Base-by-base conservation (phyloP, 1,284 basidiomycete genomes). In the Irpex lacteus region DNA sequence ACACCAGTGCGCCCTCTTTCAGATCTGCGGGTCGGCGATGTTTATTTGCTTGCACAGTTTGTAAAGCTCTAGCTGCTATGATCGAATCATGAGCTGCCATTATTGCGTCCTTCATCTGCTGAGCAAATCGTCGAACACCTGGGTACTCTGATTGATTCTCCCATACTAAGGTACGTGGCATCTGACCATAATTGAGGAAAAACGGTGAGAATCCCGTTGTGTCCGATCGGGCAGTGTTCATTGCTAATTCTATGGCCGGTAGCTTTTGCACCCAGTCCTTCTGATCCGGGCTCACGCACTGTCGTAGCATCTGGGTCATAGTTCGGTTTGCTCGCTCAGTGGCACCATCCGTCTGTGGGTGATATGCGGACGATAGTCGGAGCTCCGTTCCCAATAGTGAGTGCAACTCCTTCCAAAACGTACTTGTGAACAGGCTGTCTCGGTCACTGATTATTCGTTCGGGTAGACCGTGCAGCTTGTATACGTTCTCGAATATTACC, bases 311-410 rank as follows among this genome's bases (percentile, higher is more conserved):
- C 53, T 80, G 77, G 1, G 70, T 75, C 0, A 81, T 65, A 0
- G 76, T 80, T 1, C 73, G 64, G 61, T 81, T 82, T 0, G 77
- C 77, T 0, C 74, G 70, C 66, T 82, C 79, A 0, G 78, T 80
- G 0, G 73, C 66, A 0, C 80, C 79, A 63, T 82, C 80, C 0
- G 75, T 78, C 60, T 84, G 70, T 0, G 81, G 82, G 62, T 84
- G 82, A 59, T 78, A 84, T 0, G 78, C 69, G 5, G 76, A 77
- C 0, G 78, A 82, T 75, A 83, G 75, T 0, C 67, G 61, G 0
- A 82, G 69, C 44, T 78, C 69, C 1, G 72, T 70, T 0, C 77
- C 73, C 0, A 80, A 63, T 2, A 80, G 67, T 32, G 67, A 38
- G 59, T 79, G 69, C 0, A 83, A 63, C 5, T 73, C 62, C 9